Evolutionary conservation across 139 green algal genomes (phyloP), one percentile per base, ranked within the genome.

Genomic region (Picochlorum sp.): DNA sequence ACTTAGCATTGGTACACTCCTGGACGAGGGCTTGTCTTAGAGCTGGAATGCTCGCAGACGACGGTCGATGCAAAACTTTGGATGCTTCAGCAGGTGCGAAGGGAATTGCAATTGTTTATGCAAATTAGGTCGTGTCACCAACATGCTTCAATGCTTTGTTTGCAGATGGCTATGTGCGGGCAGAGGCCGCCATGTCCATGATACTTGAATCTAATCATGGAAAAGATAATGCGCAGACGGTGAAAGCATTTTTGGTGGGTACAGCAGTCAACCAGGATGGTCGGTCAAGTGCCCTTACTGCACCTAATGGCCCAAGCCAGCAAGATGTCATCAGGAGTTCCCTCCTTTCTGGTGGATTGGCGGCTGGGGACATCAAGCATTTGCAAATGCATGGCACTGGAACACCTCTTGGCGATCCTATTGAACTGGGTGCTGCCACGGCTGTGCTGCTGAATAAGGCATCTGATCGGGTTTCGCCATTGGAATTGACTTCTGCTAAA

Each of bases 11-110:
- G 6, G 73, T 83, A 7, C 83, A 86, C 24, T 80, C 89, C 50
- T 88, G 81, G 20, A 83, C 74, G 8, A 76, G 79, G 28, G 74
- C 76, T 45, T 80, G 74, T 65, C 58, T 74, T 18, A 58, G 73
- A 0, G 62, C 74, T 34, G 78, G 37, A 70, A 85, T 65, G 81
- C 80, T 96, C 37, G 75, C 88, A 0, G 58, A 77, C 3, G 84
- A 90, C 16, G 89, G 85, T 9, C 74, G 85, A 49, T 96, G 89
- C 75, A 96, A 95, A 73, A 95, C 89, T 4, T 72, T 96, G 21
- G 89, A 95, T 57, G 77, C 79, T 3, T 66, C 62, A 2, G 79
- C 79, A 49, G 75, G 68, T 69, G 18, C 13, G 38, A 65, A 28
- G 21, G 21, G 15, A 10, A n/a, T 13, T 24, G 18, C 9, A 56